Evolutionary conservation across 2,329 filamentous ascomycete species (phyloP), one percentile per base, ranked within the genome.

Genomic region (Fusarium tanahbumbuense): DNA sequence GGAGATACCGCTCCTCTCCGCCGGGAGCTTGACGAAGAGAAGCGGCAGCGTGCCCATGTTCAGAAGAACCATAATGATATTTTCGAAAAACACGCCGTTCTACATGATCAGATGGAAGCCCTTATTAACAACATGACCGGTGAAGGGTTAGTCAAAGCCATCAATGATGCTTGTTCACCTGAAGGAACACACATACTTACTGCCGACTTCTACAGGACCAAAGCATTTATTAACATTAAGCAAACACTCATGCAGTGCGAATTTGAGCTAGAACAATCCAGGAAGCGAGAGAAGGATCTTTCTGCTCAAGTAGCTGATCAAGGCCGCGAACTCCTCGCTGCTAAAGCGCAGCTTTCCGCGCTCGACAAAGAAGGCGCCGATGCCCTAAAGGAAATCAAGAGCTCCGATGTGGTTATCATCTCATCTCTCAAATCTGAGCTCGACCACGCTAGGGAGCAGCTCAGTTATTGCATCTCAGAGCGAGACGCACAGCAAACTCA

Each of bases 351-450:
- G 70, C 82, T 90, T 54, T 84, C 82, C 46, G 86, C 85, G 28
- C 80, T 88, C 28, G 83, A 84, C 46, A 84, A 87, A 74, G 85
- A 86, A n/a, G 84, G 84, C 34, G 73, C 84, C 15, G 83, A 86
- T 25, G 87, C 86, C 20, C 80, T 91, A 7, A 83, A 87, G 52
- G 85, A 87, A 70, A 82, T 91, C 70, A 89, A 89, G 79, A 82
- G 82, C 42, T 85, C 88, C 9, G 88, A 91, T 76, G 83, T 85
- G 67, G 81, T 89, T 67, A 84, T 91, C 62, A 86, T 86, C 18
- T 80, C 83, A 20, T 90, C 88, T 18, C 83, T 91, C 59, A 84
- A 85, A 67, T 82, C 82, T 47, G 89, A 91, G 74, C 83, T 91
- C 37, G 84, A 88, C 55, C 81, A 83, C 28, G 81, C 87, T 68